A percentile compares a stretch with the other conserved stretches of the same genome.
phyloP scores from a whole-genome alignment of 1,139 yeast species.

The Saccharomyces pastorianus region DNA sequence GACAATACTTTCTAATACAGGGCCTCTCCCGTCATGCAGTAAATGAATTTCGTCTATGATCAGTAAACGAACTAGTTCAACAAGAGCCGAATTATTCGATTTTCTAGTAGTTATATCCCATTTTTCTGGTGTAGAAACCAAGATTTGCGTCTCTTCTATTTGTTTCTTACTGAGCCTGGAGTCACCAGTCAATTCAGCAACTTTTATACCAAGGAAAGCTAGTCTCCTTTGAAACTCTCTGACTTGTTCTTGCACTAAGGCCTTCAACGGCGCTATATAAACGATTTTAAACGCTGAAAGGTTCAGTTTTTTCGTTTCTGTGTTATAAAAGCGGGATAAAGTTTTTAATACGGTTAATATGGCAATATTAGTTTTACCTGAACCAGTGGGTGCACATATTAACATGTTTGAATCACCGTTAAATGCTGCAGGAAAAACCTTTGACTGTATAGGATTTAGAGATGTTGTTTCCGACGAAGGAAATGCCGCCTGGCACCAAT shows the following conservation, averaged over 20 bases:
- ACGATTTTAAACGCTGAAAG: conserved; percentile 64
- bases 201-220: conserved; percentile 58
- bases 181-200: conserved; percentile 89
- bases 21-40: conserved; percentile 91
- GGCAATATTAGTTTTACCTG: conserved; percentile 96
- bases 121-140: conserved; percentile 92
- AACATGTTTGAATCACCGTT: conserved; percentile 61
- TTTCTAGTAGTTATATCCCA: conserved; percentile 96
- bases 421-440: conserved; percentile 72
- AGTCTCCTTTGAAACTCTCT: conserved; percentile 73
- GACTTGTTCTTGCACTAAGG: conserved; percentile 91
- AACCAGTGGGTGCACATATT: conserved; percentile 97
- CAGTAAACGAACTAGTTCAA: conserved; percentile 58
- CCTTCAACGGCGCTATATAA: conserved; percentile 89
- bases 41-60: conserved; percentile 91
- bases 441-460: conserved; percentile 77
- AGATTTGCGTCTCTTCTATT: conserved; percentile 67
- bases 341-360: conserved; percentile 65
- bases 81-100: conserved; percentile 52
- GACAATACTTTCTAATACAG: conserved; percentile 82
- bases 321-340: conserved; percentile 46
- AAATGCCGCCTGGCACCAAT: conserved; percentile 75
- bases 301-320: conserved; percentile 42
- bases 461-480: conserved; percentile 57
- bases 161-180: conserved; percentile 70